phyloP scores from a whole-genome alignment of 106 monocot species.

The Platanthera zijinensis region DNA sequence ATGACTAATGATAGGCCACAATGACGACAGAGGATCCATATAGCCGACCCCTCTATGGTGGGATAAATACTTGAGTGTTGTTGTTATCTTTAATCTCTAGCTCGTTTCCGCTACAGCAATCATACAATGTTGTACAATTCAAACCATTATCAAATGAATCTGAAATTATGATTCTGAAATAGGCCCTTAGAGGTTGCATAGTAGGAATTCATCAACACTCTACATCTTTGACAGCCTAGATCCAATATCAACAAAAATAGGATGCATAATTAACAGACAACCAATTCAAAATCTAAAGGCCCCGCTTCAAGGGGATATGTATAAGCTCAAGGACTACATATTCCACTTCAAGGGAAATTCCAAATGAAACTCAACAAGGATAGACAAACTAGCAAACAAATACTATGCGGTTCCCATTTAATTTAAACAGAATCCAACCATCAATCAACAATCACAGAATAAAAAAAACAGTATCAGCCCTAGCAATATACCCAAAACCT shows the following conservation, averaged over 20 bases:
- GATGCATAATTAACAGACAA: background rate
- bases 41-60: too few relatives aligned
- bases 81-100: too few relatives aligned
- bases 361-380: background rate
- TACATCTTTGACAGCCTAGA: background rate
- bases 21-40: too few relatives aligned
- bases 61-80: too few relatives aligned
- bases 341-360: background rate
- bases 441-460: background rate
- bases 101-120: too few relatives aligned
- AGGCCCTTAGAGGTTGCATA: background rate
- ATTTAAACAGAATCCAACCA: background rate
- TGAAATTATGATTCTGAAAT: background rate
- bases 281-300: background rate
- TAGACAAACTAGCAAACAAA: background rate
- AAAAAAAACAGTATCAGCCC: background rate
- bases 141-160: background rate
- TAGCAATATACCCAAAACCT: slow-evolving; percentile 3
- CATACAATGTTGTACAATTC: background rate
- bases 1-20: too few relatives aligned
- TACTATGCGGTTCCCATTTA: background rate
- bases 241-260: background rate
- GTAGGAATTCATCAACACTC: background rate
- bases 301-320: background rate
- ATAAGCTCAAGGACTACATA: background rate